Evolutionary conservation across 1,284 basidiomycete species (phyloP), one percentile per base, ranked within the genome.

Genomic region (Pholiota adiposa): DNA sequence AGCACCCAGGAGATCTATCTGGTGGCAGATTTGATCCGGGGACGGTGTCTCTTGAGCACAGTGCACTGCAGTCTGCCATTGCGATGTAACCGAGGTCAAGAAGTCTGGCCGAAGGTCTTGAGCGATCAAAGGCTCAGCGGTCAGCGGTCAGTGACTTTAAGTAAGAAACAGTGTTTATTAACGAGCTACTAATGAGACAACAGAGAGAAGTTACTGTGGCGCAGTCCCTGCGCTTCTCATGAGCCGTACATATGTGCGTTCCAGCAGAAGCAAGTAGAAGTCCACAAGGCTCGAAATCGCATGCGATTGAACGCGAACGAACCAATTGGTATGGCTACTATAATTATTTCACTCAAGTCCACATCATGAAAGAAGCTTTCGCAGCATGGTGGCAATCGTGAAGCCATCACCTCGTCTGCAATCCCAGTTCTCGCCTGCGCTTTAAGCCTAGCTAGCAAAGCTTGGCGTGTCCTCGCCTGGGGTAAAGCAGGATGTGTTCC

Each of bases 11-110:
- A 46, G 44, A 46, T 46, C 44, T 3, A 46, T 46, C 44, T 46
- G 4, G 11, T 46, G 23, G n/a, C 48, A 50, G 48, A 50, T 50
- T 50, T 50, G 48, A 50, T 50, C 48, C 48, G 48, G 48, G 48
- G 18, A 27, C 6, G 31, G 27, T 23, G 7, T 50, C 9, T 33
- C 11, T 34, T 34, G 48, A 34, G 23, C 36, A 16, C 25, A 16
- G 18, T 48, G 44, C 44, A 48, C 44, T 29, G n/a, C n/a, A n/a
- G n/a, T n/a, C n/a, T n/a, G 44, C 44, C 4, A 31, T 48, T 48
- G 44, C 16, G 18, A 27, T 48, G 44, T 14, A 14, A 48, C 44
- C 44, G 44, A 48, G n/a, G 48, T 21, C n/a, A 46, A 27, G 44
- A 46, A 46, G 44, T 11, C 9, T 25, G 21, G 23, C 23, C 48